phyloP scores from a whole-genome alignment of 225 moss, liverwort and hornwort species.

The Sphagnum tenellum region DNA sequence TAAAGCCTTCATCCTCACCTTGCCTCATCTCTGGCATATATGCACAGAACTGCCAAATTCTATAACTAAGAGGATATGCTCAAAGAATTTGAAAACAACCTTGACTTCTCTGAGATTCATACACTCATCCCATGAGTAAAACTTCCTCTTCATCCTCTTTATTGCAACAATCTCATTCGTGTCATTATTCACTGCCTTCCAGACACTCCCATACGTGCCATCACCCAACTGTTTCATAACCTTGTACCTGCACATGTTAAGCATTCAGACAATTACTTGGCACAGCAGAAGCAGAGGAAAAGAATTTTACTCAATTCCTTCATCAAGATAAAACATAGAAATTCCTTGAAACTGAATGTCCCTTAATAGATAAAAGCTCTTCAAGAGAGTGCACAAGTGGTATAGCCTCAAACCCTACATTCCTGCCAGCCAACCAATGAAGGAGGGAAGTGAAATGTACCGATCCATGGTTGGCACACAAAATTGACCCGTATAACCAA shows the following conservation, averaged over 20 bases:
- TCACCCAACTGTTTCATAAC: slow-evolving; percentile 70
- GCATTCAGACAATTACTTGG: neutral
- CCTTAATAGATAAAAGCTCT: neutral
- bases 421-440: slow-evolving; percentile 22
- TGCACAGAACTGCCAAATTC: no score
- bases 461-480: slow-evolving; percentile 68
- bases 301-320: neutral
- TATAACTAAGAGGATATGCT: no score
- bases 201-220: slow-evolving; percentile 77
- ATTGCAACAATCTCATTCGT: slow-evolving; percentile 71
- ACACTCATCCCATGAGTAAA: slow-evolving; percentile 65
- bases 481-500: slow-evolving; percentile 55
- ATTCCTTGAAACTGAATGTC: neutral
- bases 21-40: no score
- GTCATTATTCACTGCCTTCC: slow-evolving; percentile 62
- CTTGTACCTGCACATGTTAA: slow-evolving; percentile 34
- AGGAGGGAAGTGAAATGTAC: slow-evolving; percentile 68
- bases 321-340: neutral
- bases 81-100: slow-evolving; percentile 16
- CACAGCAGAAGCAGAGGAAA: neutral
- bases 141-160: slow-evolving; percentile 76
- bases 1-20: no score
- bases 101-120: slow-evolving; percentile 78
- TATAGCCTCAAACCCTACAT: neutral
- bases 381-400: slow-evolving; percentile 36